Conservation (phyloP, 495 filamentous ascomycete species). For the Trichoderma virens region DNA sequence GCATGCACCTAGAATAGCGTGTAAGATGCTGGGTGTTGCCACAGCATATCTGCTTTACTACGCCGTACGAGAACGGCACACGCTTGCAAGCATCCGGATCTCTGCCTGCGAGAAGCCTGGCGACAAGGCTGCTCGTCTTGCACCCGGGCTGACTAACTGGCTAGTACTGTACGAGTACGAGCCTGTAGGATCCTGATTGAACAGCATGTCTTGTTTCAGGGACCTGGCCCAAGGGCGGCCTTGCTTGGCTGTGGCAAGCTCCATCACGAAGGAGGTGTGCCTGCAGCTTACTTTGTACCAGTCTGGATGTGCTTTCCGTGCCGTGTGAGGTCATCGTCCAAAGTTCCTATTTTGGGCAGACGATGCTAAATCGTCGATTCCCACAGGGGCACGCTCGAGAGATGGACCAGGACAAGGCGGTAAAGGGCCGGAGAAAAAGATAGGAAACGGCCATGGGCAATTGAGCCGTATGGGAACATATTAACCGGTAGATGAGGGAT, state of each 20-base stretch:
- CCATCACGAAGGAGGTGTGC: neutral
- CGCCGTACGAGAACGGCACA: neutral
- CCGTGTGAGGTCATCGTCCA: constrained; percentile 1
- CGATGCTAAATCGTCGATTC: constrained; percentile 1
- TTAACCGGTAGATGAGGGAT: constrained; percentile 7
- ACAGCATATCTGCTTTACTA: neutral
- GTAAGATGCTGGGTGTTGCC: neutral
- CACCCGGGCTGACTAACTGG: neutral
- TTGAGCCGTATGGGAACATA: constrained; percentile 3
- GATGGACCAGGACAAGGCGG: neutral
- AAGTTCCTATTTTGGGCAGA: constrained; percentile 1
- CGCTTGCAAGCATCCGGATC: neutral
- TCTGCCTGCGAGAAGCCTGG: constrained; percentile 2
- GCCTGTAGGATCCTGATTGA: neutral
- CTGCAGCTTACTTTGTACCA: neutral
- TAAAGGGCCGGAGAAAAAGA: neutral
- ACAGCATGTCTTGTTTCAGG: neutral
- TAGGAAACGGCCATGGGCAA: neutral
- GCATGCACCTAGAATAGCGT: neutral
- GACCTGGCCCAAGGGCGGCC: neutral
- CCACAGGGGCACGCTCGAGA: neutral
- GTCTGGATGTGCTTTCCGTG: no score
- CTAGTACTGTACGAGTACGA: no score
- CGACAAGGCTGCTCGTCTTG: neutral
- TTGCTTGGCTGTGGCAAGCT: neutral